Conservation (phyloP, 1,284 basidiomycete species). For the Heterobasidion occidentale region DNA sequence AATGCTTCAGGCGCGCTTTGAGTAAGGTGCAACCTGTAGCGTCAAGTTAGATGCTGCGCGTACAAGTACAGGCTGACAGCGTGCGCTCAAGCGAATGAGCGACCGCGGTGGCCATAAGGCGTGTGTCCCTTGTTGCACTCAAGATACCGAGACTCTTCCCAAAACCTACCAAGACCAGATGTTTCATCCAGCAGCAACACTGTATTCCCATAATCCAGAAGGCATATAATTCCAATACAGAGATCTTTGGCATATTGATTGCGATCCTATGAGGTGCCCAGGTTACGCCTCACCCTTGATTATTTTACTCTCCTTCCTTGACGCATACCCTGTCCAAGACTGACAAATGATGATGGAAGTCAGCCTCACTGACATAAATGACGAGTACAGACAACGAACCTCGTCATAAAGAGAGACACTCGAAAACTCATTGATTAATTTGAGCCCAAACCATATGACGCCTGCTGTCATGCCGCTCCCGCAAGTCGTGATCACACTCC, state of each 20-base stretch:
- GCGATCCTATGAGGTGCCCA: not conserved
- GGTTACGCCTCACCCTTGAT: conserved; percentile 25
- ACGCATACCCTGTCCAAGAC: conserved; percentile 84
- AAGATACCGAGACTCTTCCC: too few relatives aligned
- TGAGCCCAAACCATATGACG: conserved; percentile 84
- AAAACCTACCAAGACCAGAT: too few relatives aligned
- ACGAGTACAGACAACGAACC: conserved; percentile 32
- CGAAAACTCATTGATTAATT: conserved; percentile 50
- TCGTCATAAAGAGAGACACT: conserved; percentile 76
- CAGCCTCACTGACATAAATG: conserved; percentile 4
- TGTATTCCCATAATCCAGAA: too few relatives aligned
- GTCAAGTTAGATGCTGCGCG: too few relatives aligned
- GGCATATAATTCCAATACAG: too few relatives aligned
- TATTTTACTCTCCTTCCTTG: conserved; percentile 55
- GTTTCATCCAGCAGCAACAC: too few relatives aligned
- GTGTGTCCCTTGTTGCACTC: too few relatives aligned
- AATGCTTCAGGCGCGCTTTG: too few relatives aligned
- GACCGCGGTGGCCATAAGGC: too few relatives aligned
- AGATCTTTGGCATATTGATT: not conserved
- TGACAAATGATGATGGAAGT: conserved; percentile 20
- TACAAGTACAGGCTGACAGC: too few relatives aligned
- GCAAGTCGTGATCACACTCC: conserved; percentile 65
- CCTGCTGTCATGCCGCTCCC: conserved; percentile 98
- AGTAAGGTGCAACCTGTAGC: too few relatives aligned
- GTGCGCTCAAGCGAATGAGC: too few relatives aligned